Evolutionary conservation across 208 protist species (phyloP), one percentile per base, ranked within the genome.

Genomic region (Leishmania arabica): DNA sequence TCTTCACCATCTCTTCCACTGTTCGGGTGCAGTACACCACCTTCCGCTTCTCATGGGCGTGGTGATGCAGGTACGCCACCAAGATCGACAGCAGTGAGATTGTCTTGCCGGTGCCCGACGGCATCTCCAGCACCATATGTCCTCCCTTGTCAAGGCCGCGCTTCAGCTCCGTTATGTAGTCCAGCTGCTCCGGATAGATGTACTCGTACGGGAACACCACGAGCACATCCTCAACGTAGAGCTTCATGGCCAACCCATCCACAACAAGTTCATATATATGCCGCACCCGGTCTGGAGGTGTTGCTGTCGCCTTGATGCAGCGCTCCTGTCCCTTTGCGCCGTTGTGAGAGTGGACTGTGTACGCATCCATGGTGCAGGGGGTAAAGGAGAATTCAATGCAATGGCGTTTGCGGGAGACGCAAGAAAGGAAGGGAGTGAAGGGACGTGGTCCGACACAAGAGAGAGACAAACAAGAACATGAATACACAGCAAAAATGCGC

Each of bases 1-100:
- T 98, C 91, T 99, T 99, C 73, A 99, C 96, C 92, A 99, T 99
- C 90, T 99, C 99, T 49, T 98, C 93, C 21, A 99, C 99, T 0
- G 99, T 99, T 80, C 99, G 97, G n/a, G 99, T 99, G 87, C 99
- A 99, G 92, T 99, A 99, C 31, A 99, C 89, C 69, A 99, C 93
- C 87, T 99, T 99, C n/a, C 96, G 90, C 37, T 95, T 95, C 66
- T 98, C 95, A 64, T 94, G 73, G 8, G 95, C 92, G 81, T 99
- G 93, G 45, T 97, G 91, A 65, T 98, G 89, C 85, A 99, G 85
- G 82, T 99, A 99, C 15, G 95, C 94, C 31, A 98, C 92, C 56
- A 99, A 94, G n/a, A 99, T 95, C 2, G 98, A 98, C 11, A 99
- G 90, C 56, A 99, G 84, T n/a, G 99, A 99, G 56, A 99, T 98